Evolutionary conservation across 148 eudicot species (phyloP), one percentile per base, ranked within the genome.

Genomic region (Chenopodium berlandieri): DNA sequence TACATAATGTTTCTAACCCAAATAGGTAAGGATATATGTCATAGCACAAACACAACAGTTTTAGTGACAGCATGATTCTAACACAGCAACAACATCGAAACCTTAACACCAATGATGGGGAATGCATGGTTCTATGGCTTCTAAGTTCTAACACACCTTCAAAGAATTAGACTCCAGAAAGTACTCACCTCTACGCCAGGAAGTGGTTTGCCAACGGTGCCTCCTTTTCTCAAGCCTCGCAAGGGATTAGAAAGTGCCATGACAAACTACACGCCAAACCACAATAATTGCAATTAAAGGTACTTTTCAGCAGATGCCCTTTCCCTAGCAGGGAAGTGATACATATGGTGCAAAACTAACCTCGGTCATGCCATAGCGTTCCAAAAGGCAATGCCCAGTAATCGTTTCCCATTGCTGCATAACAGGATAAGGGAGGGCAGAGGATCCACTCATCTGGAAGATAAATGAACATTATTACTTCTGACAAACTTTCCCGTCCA

Each of bases 361-460:
- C 95, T 96, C 99, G 75, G 99, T 96, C 99, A 96, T 96, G 80
- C 99, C 99, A 86, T 96, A 96, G 73, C 99, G 90, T 83, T 96
- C 99, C 84, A 96, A 83, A 77, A 96, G 95, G 34, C 92, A 89
- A 84, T 96, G 98, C 25, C 93, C 95, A 4, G 97, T 96, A 64
- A 96, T 96, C 72, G 84, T 78, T 86, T 96, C 99, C 99, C 99
- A 96, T 74, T 91, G 95, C 85, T 90, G 93, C 98, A 96, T 94
- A 66, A 96, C 97, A 80, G 99, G 99, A 85, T 89, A 89, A 66
- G 99, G 99, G 71, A 96, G 99, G 37, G 99, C 99, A 83, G 99
- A 96, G 83, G 99, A 96, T 73, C 99, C 99, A 86, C 92, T 90
- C 99, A 96, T 96, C 99, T 96, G 90, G 44, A 79, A 80, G 79